Evolutionary conservation across 192 early-diverging fungal genomes (phyloP), one percentile per base, ranked within the genome.

Genomic region (Geosiphon pyriformis): DNA sequence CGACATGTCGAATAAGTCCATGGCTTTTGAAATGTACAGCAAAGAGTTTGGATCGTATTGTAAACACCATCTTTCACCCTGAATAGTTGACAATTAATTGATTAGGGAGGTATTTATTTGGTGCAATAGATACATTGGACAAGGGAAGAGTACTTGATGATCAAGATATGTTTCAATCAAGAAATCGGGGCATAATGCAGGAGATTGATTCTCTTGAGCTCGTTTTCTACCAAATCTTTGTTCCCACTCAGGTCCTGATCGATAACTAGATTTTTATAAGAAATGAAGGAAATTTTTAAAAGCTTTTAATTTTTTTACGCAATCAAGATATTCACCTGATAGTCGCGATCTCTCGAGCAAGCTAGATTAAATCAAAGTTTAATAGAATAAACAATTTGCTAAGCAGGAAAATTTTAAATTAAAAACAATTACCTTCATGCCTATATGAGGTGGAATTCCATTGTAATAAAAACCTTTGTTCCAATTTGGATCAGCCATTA

Each of bases 1-100:
- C 31, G 88, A 90, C 78, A 98, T 90, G 72, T 98, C 94, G 81
- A 98, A 98, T 87, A 98, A 84, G 66, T 98, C 96, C 96, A 98
- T 98, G 46, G 96, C 90, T 72, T 96, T 95, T 58, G 92, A 94
- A 22, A 98, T 84, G 70, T 96, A 98, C 15, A 98, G 69, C 18
- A 95, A 76, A 4, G 93, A 95, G 70, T 96, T 96, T 48, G 94
- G 81, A 72, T 97, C 96, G 76, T 96, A 98, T 74, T 92, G 85
- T 63, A 92, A 67, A 63, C 91, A 94, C 73, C 94, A 98, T 30
- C 87, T 78, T 71, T 98, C 94, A 57, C 95, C 94, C 80, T 95
- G 8, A 4, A 20, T 47, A 61, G 20, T 57, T 22, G 67, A n/a
- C 1, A 11, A 50, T 48, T 31, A 55, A 66, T 27, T 58, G 30